phyloP scores from a whole-genome alignment of 192 early-diverging fungal genomes.

The Chytriomyces hyalinus region DNA sequence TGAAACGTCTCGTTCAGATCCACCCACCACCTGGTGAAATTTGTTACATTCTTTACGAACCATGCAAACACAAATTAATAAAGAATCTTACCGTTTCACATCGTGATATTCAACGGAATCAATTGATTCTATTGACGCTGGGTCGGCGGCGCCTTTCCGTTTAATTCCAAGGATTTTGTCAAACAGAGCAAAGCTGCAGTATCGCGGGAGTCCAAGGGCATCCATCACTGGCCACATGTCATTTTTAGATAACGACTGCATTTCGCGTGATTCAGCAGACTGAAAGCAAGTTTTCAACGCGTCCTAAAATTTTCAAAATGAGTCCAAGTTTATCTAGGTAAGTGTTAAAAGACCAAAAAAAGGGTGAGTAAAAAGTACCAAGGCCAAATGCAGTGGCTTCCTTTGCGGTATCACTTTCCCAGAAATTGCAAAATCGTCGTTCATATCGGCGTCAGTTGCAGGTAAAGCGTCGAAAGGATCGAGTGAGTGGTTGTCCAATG shows the following conservation, averaged over 20 bases:
- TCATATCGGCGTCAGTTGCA: constrained; percentile 29
- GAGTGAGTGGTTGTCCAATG: too few species aligned
- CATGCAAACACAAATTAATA: not conserved
- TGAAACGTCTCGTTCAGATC: constrained; percentile 11
- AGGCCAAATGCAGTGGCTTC: not conserved
- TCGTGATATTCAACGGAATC: constrained; percentile 10
- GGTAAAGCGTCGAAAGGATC: constrained; percentile 28
- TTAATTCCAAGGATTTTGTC: constrained; percentile 9
- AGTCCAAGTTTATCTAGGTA: not conserved
- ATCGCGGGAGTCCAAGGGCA: constrained; percentile 40
- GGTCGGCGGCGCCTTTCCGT: constrained; percentile 6
- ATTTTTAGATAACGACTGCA: constrained; percentile 17
- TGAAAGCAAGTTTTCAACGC: constrained; percentile 4
- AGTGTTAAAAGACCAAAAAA: not conserved
- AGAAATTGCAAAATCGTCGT: not conserved
- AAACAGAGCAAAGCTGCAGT: constrained; percentile 42
- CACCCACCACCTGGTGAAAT: constrained; percentile 27
- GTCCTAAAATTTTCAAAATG: not conserved
- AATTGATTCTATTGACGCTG: not conserved
- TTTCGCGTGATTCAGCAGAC: not conserved
- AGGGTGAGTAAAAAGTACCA: not conserved
- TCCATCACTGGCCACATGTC: constrained; percentile 41
- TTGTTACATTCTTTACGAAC: not conserved
- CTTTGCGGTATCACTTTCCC: not conserved
- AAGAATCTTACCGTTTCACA: not conserved